These are phyloP conservation scores for Tolypocladium inflatum DNA, from an alignment of 2,329 filamentous ascomycete species.

Conservation along the genomic window DNA sequence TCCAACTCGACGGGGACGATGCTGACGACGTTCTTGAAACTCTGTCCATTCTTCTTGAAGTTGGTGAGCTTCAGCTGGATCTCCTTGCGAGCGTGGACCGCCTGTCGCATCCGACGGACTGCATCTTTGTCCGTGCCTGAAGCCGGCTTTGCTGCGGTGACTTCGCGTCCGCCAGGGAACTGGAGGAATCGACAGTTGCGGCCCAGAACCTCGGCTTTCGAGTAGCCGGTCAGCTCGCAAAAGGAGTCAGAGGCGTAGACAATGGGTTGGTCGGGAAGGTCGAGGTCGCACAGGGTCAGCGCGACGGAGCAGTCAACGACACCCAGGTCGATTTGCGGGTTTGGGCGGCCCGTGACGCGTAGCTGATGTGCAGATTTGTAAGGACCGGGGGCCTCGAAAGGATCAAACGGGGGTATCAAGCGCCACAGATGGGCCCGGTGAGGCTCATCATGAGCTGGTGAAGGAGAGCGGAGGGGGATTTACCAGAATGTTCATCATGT, in stretches of 20 bases:
- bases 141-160: neutral
- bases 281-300: slow-evolving; percentile 72
- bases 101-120: slow-evolving; percentile 42
- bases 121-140: slow-evolving; percentile 33
- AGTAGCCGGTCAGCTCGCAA: slow-evolving; percentile 69
- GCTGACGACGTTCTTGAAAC: slow-evolving; percentile 75
- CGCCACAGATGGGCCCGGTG: neutral
- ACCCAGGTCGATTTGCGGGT: slow-evolving; percentile 70
- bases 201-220: slow-evolving; percentile 62
- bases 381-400: neutral
- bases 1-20: slow-evolving; percentile 73
- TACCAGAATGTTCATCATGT: slow-evolving; percentile 48
- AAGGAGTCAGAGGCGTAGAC: slow-evolving; percentile 81
- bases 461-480: neutral
- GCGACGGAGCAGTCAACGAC: slow-evolving; percentile 78
- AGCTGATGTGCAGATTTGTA: slow-evolving; percentile 20
- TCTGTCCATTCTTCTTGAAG: slow-evolving; percentile 70
- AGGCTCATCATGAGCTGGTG: neutral
- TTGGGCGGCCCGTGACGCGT: slow-evolving; percentile 58
- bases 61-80: slow-evolving; percentile 55
- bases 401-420: neutral
- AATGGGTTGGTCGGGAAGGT: slow-evolving; percentile 65
- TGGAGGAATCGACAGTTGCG: slow-evolving; percentile 82
- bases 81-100: slow-evolving; percentile 35
- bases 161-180: slow-evolving; percentile 47